Percentiles rank a stretch among this genome's conserved stretches.
Evolutionary conservation across 176 grass and related monocot genomes (phyloP).

Genomic region (Coix lacrymajobi): DNA sequence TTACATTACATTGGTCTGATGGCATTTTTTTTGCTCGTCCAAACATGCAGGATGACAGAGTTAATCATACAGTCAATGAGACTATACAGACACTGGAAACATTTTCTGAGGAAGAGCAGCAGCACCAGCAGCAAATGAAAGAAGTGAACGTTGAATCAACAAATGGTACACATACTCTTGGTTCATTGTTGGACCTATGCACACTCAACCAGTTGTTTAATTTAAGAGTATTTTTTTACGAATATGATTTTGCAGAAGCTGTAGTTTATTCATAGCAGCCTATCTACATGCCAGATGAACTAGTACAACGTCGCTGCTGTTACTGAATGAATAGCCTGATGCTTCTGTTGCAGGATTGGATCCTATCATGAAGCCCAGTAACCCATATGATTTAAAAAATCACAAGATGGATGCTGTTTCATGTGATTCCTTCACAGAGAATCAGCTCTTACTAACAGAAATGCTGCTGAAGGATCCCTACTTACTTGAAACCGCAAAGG

Average conservation of each 20-base stretch:
- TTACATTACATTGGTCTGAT: neutral
- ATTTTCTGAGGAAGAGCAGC: neutral
- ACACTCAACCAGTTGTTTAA: neutral
- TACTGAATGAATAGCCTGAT: neutral
- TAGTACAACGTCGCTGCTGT: neutral
- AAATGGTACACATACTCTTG: slow-evolving; percentile 40
- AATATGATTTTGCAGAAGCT: neutral
- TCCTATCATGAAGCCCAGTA: neutral
- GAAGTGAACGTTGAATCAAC: slow-evolving; percentile 1
- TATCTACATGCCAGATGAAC: neutral
- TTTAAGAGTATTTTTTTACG: neutral
- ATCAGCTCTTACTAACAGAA: slow-evolving; percentile 49
- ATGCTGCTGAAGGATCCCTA: slow-evolving; percentile 54
- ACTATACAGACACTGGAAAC: neutral
- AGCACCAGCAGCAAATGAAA: slow-evolving; percentile 14
- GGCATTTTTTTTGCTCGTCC: neutral
- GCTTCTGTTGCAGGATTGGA: slow-evolving; percentile 33
- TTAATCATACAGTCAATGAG: neutral
- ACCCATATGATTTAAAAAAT: neutral
- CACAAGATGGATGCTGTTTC: slow-evolving; percentile 15
- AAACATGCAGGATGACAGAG: slow-evolving; percentile 26
- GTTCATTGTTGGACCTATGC: neutral
- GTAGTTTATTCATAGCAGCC: neutral
- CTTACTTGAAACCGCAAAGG: slow-evolving; percentile 50
- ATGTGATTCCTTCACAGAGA: slow-evolving; percentile 48